phyloP scores from a whole-genome alignment of 768 basidiomycete genomes.

The Dioszegia hungarica region DNA sequence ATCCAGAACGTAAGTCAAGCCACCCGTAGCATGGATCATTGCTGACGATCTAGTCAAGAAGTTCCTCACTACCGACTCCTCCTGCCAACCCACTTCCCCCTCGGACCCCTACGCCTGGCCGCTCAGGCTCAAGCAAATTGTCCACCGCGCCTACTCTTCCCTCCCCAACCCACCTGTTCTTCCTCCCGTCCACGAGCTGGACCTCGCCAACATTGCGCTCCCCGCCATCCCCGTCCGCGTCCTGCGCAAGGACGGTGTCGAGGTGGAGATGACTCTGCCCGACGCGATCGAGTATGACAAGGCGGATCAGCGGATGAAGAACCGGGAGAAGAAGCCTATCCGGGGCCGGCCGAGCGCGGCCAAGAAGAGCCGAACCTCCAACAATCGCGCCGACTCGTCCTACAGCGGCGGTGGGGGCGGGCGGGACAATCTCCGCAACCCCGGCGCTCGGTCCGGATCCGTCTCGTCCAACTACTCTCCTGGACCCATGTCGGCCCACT shows the following conservation, averaged over 20 bases:
- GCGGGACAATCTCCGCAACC: too few relatives aligned
- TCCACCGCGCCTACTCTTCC: neutral
- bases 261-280: conserved; percentile 5
- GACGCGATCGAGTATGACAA: conserved; percentile 9
- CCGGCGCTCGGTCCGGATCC: neutral
- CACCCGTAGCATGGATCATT: too few relatives aligned
- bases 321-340: conserved; percentile 2
- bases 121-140: neutral
- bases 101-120: neutral
- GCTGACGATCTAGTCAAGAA: conserved; percentile 1
- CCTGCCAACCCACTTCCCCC: neutral
- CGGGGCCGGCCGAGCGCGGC: neutral
- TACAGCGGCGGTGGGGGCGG: too few relatives aligned
- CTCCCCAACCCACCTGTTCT: conserved; percentile 1
- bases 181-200: neutral
- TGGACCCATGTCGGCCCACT: neutral
- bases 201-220: neutral
- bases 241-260: conserved; percentile 1
- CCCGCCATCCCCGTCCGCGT: conserved; percentile 5
- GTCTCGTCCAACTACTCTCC: too few relatives aligned
- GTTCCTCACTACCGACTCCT: neutral
- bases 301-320: conserved; percentile 5
- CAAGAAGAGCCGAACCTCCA: conserved; percentile 3
- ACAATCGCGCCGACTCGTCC: too few relatives aligned
- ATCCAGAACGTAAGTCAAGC: conserved; percentile 10